Percentiles rank a stretch among this genome's conserved stretches.
Evolutionary conservation across 2,329 filamentous ascomycete species (phyloP).

Genomic region (Penicillium sclerotigenum): DNA sequence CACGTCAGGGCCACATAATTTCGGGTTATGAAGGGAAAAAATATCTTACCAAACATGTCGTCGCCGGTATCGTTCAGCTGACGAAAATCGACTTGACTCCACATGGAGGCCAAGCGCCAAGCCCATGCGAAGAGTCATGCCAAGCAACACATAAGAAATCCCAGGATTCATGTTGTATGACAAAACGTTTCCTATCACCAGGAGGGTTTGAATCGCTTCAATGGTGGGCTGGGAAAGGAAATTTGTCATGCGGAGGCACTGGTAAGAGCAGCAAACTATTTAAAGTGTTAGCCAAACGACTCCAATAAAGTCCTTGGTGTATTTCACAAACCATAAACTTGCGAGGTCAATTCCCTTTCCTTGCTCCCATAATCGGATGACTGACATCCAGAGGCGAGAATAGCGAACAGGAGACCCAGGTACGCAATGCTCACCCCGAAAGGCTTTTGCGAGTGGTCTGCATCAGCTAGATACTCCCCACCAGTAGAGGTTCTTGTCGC

Average conservation of each 20-base stretch:
- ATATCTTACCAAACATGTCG: slow-evolving; percentile 43
- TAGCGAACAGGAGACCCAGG: slow-evolving; percentile 59
- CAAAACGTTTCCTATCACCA: slow-evolving; percentile 61
- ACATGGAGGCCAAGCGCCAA: slow-evolving; percentile 60
- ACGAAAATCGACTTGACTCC: slow-evolving; percentile 53
- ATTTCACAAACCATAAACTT: slow-evolving; percentile 55
- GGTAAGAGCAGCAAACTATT: slow-evolving; percentile 61
- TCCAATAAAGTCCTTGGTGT: not conserved
- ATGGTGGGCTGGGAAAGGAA: slow-evolving; percentile 61
- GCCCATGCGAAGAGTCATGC: slow-evolving; percentile 59
- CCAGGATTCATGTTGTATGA: slow-evolving; percentile 65
- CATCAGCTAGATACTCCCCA: slow-evolving; percentile 40
- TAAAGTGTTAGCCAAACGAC: slow-evolving; percentile 25
- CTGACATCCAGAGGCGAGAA: slow-evolving; percentile 61
- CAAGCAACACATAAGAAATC: slow-evolving; percentile 60
- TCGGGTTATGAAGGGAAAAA: not conserved
- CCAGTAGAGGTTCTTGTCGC: slow-evolving; percentile 49
- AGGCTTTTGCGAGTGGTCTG: slow-evolving; percentile 52
- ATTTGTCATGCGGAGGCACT: slow-evolving; percentile 62
- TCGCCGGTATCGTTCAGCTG: slow-evolving; percentile 47
- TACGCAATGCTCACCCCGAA: slow-evolving; percentile 59
- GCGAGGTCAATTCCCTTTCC: slow-evolving; percentile 61
- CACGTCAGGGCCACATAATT: not conserved
- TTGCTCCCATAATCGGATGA: slow-evolving; percentile 57
- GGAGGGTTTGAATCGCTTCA: slow-evolving; percentile 60